Percentiles rank a stretch among this genome's conserved stretches.
Evolutionary conservation across 2,329 filamentous ascomycete species (phyloP).

Genomic region (Penicillium psychrosexuale): DNA sequence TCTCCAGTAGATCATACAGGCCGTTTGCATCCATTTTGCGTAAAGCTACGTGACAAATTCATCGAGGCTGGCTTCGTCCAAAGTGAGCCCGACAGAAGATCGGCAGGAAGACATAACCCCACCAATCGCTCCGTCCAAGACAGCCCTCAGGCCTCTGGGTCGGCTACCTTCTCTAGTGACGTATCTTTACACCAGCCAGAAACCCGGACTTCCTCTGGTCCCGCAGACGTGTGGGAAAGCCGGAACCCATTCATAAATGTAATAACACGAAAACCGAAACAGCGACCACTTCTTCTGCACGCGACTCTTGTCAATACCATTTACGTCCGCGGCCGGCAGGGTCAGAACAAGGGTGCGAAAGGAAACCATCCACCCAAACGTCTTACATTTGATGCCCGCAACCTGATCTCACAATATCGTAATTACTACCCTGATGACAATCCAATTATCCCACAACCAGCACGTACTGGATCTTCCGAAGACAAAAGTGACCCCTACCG

Average conservation of each 20-base stretch:
- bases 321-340: constrained; percentile 51
- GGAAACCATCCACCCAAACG: constrained; percentile 16
- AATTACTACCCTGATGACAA: constrained; percentile 35
- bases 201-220: not conserved
- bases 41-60: constrained; percentile 42
- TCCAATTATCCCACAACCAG: constrained; percentile 17
- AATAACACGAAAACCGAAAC: constrained; percentile 18
- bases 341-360: constrained; percentile 7
- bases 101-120: not conserved
- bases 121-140: not conserved
- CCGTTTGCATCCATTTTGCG: constrained; percentile 43
- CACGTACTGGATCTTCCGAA: not conserved
- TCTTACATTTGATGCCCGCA: constrained; percentile 50
- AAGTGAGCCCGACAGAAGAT: constrained; percentile 23
- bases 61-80: constrained; percentile 44
- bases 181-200: not conserved
- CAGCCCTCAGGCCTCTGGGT: too few relatives aligned
- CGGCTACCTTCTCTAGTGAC: not conserved
- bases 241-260: constrained; percentile 10
- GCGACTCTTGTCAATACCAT: constrained; percentile 84
- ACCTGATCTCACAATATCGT: constrained; percentile 31
- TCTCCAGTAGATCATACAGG: constrained; percentile 38
- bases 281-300: constrained; percentile 68
- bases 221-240: not conserved
- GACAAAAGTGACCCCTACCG: not conserved